These are phyloP conservation scores for Maudiozyma bulderi DNA, from an alignment of 805 yeast species.

Conservation along the genomic window DNA sequence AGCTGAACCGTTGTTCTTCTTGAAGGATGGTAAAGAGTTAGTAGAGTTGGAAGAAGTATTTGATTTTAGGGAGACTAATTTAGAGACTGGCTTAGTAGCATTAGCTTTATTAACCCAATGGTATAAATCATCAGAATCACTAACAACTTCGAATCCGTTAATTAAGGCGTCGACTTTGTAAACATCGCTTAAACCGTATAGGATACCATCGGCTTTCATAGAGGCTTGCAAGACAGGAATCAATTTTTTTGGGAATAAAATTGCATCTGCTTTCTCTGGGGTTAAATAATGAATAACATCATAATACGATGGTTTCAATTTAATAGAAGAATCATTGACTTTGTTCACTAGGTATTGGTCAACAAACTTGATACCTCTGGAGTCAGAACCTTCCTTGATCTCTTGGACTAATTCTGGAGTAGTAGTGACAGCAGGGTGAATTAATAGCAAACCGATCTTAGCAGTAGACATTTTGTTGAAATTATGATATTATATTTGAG, in stretches of 20 bases:
- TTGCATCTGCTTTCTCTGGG: constrained; percentile 38
- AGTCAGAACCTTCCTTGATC: constrained; percentile 30
- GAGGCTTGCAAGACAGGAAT: constrained; percentile 33
- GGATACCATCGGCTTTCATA: constrained; percentile 36
- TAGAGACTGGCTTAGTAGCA: constrained; percentile 19
- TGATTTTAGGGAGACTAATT: constrained; percentile 26
- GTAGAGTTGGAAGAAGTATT: background rate
- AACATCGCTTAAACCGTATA: constrained; percentile 40
- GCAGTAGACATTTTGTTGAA: constrained; percentile 4
- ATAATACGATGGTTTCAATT: constrained; percentile 31
- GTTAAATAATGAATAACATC: constrained; percentile 45
- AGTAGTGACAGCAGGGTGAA: constrained; percentile 61
- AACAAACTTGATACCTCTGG: constrained; percentile 20
- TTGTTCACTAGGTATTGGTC: constrained; percentile 51
- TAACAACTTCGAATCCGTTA: constrained; percentile 43
- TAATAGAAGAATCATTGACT: constrained; percentile 40
- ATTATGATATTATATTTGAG: no score
- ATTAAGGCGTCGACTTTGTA: constrained; percentile 49
- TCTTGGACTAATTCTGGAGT: constrained; percentile 38
- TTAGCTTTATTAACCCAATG: constrained; percentile 49
- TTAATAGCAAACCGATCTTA: constrained; percentile 34
- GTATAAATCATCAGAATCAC: constrained; percentile 28
- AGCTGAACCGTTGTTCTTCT: constrained; percentile 5
- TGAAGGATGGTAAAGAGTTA: constrained; percentile 13
- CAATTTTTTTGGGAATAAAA: constrained; percentile 39